Conservation (phyloP, 2,329 filamentous ascomycete species). For the Chaetomiaceae sp. region DNA sequence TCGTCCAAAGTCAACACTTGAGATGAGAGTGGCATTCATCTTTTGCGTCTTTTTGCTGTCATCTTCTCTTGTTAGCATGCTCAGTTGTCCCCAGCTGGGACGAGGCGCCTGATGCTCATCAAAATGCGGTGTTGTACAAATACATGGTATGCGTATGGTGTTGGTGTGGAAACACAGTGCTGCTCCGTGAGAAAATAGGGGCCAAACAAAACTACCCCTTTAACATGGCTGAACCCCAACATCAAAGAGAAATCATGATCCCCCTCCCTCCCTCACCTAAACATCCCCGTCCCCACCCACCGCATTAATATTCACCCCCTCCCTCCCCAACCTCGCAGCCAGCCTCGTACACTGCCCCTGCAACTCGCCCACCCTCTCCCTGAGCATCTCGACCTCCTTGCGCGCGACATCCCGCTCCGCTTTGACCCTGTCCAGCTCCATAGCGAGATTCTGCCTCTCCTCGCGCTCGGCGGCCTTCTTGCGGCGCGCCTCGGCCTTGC, state of each 20-base stretch:
- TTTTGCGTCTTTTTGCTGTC: not conserved
- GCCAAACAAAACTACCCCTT: no score
- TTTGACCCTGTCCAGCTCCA: constrained; percentile 50
- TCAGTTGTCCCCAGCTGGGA: no score
- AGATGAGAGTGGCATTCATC: not conserved
- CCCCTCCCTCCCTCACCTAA: not conserved
- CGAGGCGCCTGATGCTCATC: no score
- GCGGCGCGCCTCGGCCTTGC: constrained; percentile 50
- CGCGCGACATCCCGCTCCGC: constrained; percentile 50
- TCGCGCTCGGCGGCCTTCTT: constrained; percentile 51
- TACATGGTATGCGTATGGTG: no score
- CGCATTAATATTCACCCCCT: constrained; percentile 1
- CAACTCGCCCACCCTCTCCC: constrained; percentile 51
- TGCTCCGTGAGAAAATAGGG: no score
- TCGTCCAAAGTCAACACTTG: constrained; percentile 1
- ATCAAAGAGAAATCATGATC: not conserved
- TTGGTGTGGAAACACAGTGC: no score
- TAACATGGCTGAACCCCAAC: no score
- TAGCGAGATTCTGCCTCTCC: constrained; percentile 44
- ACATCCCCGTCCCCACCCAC: not conserved
- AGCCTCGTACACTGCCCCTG: constrained; percentile 58
- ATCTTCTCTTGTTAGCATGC: no score
- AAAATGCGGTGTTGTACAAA: no score
- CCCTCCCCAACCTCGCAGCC: constrained; percentile 49
- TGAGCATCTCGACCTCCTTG: constrained; percentile 52